Evolutionary conservation across 148 eudicot genomes (phyloP).

Genomic region (Camellia lanceoleosa): DNA sequence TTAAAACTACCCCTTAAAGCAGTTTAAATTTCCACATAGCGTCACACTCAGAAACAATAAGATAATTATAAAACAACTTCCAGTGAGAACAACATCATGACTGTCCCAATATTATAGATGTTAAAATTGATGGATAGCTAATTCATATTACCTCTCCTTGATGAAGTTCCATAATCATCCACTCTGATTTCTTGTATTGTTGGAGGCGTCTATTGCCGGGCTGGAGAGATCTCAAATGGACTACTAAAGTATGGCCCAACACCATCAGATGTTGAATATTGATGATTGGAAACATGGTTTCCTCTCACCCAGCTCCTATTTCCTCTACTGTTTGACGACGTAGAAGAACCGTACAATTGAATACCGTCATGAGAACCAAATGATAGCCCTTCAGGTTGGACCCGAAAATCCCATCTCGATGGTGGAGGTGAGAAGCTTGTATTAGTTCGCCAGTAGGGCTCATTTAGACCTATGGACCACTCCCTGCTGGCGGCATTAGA

Average conservation of each 20-base stretch:
- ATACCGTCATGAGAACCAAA: constrained; percentile 78
- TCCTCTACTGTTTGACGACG: constrained; percentile 83
- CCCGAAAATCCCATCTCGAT: constrained; percentile 72
- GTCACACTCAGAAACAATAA: not conserved
- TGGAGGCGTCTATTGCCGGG: constrained; percentile 79
- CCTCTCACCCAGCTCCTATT: constrained; percentile 87
- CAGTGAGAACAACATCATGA: not conserved
- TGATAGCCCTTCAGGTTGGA: constrained; percentile 66
- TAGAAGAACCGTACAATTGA: constrained; percentile 73
- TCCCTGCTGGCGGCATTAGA: constrained; percentile 78
- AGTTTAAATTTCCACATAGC: not conserved
- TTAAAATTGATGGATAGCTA: not conserved
- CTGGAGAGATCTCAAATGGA: constrained; percentile 71
- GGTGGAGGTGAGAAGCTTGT: constrained; percentile 94
- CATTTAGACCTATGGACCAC: constrained; percentile 81
- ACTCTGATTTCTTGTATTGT: constrained; percentile 65
- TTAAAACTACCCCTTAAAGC: not conserved
- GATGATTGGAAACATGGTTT: constrained; percentile 49
- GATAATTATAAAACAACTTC: not conserved
- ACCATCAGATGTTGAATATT: constrained; percentile 62
- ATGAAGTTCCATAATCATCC: constrained; percentile 57
- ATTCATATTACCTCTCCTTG: constrained; percentile 51
- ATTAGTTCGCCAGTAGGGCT: constrained; percentile 90
- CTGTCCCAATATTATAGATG: not conserved
- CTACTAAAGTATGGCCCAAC: constrained; percentile 66